Conservation (phyloP, 2,329 filamentous ascomycete species). For the Pleomassaria siparia region DNA sequence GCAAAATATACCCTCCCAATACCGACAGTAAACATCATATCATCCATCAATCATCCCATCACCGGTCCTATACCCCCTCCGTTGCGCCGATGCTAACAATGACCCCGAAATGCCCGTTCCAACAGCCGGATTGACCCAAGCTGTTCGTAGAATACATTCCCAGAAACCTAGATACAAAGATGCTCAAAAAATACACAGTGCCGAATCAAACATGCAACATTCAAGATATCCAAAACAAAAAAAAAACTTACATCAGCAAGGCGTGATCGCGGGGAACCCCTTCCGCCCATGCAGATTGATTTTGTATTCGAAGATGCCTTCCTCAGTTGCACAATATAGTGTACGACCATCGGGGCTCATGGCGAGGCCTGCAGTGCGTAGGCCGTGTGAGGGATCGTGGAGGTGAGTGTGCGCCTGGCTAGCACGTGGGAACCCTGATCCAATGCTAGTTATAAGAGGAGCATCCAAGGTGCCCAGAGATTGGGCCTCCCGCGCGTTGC, state of each 20-base stretch:
- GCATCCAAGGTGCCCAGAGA: slow-evolving; percentile 27
- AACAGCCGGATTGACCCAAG: slow-evolving; percentile 7
- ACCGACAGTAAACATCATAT: background rate
- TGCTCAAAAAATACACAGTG: slow-evolving; percentile 1
- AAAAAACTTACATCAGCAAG: slow-evolving; percentile 29
- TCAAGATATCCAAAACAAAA: slow-evolving; percentile 5
- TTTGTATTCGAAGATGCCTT: slow-evolving; percentile 74
- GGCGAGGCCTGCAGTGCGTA: slow-evolving; percentile 51
- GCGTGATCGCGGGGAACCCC: slow-evolving; percentile 44
- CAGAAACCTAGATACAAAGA: slow-evolving; percentile 4
- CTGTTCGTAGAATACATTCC: slow-evolving; percentile 5
- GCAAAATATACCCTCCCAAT: background rate
- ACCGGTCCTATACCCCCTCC: background rate
- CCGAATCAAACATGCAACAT: slow-evolving; percentile 9
- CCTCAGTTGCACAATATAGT: slow-evolving; percentile 57
- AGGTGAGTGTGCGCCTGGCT: slow-evolving; percentile 19
- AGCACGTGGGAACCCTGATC: slow-evolving; percentile 23
- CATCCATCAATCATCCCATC: background rate
- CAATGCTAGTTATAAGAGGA: slow-evolving; percentile 23
- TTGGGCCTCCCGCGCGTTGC: slow-evolving; percentile 33
- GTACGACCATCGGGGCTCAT: slow-evolving; percentile 52
- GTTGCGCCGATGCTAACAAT: slow-evolving; percentile 9
- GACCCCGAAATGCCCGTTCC: slow-evolving; percentile 3
- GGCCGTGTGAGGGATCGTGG: slow-evolving; percentile 39
- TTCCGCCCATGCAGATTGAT: slow-evolving; percentile 66